phyloP scores from a whole-genome alignment of 805 yeast genomes.

The Candida yuanshanica region DNA sequence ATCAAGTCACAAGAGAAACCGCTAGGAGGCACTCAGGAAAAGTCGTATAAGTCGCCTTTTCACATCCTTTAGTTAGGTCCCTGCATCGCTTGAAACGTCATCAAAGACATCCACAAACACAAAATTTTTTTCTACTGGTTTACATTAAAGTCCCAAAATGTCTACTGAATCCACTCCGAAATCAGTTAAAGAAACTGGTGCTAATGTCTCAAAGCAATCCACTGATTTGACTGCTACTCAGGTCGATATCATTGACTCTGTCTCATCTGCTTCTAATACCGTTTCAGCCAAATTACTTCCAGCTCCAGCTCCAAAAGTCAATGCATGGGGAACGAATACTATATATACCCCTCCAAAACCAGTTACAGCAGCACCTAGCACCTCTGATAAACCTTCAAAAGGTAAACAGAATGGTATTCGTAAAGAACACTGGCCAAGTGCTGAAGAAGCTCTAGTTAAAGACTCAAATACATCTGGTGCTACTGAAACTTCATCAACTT shows the following conservation, averaged over 20 bases:
- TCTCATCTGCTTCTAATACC: slow-evolving; percentile 2
- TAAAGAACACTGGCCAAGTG: slow-evolving; percentile 21
- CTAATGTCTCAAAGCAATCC: background rate
- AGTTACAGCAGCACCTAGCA: background rate
- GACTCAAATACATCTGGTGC: background rate
- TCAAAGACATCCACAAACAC: no score
- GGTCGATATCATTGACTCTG: background rate
- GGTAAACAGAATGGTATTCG: background rate
- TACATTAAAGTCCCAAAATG: background rate
- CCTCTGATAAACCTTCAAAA: background rate
- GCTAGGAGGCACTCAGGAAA: no score
- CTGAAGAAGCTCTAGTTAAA: slow-evolving; percentile 10
- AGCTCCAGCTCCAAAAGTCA: slow-evolving; percentile 23
- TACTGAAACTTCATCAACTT: background rate
- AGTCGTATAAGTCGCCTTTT: no score
- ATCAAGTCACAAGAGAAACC: no score
- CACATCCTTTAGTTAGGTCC: no score
- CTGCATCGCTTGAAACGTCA: no score
- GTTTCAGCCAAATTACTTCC: slow-evolving; percentile 22
- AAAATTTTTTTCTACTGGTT: no score
- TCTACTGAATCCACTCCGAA: background rate
- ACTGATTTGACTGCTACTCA: slow-evolving; percentile 1
- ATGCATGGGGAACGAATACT: slow-evolving; percentile 21
- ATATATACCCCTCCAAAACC: slow-evolving; percentile 2
- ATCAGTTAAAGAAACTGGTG: background rate